A percentile compares a stretch with the other conserved stretches of the same genome.
Evolutionary conservation across 371 early-diverging fungal species (phyloP).

Genomic region (Mucor piriformis): DNA sequence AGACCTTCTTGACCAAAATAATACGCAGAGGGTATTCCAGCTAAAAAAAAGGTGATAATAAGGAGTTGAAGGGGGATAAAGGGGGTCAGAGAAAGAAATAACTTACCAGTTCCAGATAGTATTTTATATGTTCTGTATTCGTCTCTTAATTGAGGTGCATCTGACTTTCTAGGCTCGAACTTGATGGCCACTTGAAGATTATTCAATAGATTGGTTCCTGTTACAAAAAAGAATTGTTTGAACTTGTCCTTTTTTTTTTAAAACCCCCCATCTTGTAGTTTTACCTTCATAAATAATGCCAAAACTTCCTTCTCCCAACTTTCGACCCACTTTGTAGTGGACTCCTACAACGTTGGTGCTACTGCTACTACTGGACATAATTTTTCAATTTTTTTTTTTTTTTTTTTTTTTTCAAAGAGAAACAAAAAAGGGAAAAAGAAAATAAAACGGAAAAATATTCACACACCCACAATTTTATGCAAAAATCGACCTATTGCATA

Average conservation of each 20-base stretch:
- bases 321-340: conserved; percentile 89
- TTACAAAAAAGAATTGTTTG: not conserved
- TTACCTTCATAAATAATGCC: conserved; percentile 97
- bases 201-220: conserved; percentile 76
- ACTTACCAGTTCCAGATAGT: conserved; percentile 71
- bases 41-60: conserved; percentile 25
- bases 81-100: not conserved
- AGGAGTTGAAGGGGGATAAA: not conserved
- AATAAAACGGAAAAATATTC: not conserved
- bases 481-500: not conserved
- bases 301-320: conserved; percentile 94
- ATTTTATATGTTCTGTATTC: conserved; percentile 93
- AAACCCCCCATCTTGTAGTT: too few relatives aligned
- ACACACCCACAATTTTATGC: not conserved
- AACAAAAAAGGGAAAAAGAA: not conserved
- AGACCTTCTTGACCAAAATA: conserved; percentile 97
- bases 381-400: not conserved
- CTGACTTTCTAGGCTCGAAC: conserved; percentile 93
- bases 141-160: conserved; percentile 93
- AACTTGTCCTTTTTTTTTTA: not conserved
- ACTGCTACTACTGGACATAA: conserved; percentile 19
- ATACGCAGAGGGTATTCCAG: conserved; percentile 86
- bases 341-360: conserved; percentile 77
- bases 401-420: not conserved
- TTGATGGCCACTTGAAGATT: conserved; percentile 91